These are phyloP conservation scores for Dioscorea cayenensis DNA, from an alignment of 116 monocot species.

Conservation along the genomic window DNA sequence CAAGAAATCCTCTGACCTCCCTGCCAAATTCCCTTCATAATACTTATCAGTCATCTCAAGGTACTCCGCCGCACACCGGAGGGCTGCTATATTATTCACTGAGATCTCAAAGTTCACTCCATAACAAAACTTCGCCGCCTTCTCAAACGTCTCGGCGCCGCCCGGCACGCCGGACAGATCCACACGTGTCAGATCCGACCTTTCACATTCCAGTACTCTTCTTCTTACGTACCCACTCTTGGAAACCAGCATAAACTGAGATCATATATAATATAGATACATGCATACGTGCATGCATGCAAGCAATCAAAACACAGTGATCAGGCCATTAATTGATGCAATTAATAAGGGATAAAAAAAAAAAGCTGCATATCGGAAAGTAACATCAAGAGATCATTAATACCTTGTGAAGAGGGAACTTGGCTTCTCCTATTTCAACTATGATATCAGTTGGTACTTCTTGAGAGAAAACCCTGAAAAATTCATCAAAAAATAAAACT, in stretches of 20 bases:
- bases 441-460: slow-evolving; percentile 67
- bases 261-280: not conserved
- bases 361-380: not conserved
- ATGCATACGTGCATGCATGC: not conserved
- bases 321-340: not conserved
- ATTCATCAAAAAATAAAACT: not conserved
- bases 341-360: not conserved
- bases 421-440: slow-evolving; percentile 46
- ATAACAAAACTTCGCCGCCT: slow-evolving; percentile 80
- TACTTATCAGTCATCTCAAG: slow-evolving; percentile 76
- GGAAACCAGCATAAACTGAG: slow-evolving; percentile 70
- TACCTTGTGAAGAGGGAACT: slow-evolving; percentile 87
- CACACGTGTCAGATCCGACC: slow-evolving; percentile 25
- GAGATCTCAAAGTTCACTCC: slow-evolving; percentile 88
- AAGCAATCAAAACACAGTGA: not conserved
- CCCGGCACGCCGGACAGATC: slow-evolving; percentile 68
- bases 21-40: slow-evolving; percentile 47
- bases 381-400: too few species aligned
- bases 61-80: slow-evolving; percentile 78
- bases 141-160: slow-evolving; percentile 75
- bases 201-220: slow-evolving; percentile 37
- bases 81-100: slow-evolving; percentile 58
- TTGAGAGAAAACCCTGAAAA: slow-evolving; percentile 60
- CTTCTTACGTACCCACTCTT: slow-evolving; percentile 75
- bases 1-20: slow-evolving; percentile 66